Base-by-base conservation (phyloP, 1,284 basidiomycete genomes). In the Leccinum ponderosum region DNA sequence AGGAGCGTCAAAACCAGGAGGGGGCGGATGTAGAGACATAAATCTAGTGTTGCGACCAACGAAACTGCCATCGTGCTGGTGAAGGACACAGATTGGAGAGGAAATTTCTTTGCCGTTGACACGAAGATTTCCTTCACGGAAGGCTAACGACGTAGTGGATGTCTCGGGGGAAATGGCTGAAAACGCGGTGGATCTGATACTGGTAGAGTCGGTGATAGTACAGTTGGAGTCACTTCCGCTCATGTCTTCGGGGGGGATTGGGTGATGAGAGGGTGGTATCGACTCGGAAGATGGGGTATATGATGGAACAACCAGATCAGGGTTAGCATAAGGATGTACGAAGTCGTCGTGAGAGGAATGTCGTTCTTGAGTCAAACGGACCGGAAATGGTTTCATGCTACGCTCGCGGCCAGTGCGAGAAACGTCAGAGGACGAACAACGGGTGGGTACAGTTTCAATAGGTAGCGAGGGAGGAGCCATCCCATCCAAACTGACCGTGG, bases 281-380 rank as follows among this genome's bases (percentile, higher is more conserved):
- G 67, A 63, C 51, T 71, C 69, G 25, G 76, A 74, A 52, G 75
- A 69, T 29, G 76, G 69, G 54, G 76, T 76, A 57, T 81, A 76
- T 55, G 68, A 42, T 20, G 42, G 17, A 61, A 75, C 65, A 52
- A 79, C 76, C 61, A 87, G 76, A 62, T 90, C 87, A 6, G 90
- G 89, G 66, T 91, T 90, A 57, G 90, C 90, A 69, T 91, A 92
- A 42, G 90, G 90, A 74, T 91, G 89, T 44, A 80, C 69, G 54
- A 72, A 77, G 6, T 66, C 68, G 29, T 69, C 62, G 8, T 48
- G 62, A 54, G 52, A 62, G 47, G 64, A 57, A 42, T 55, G 59
- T 39, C 73, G 73, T 56, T 80, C 77, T 58, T 76, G 70, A 35
- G 65, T 62, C 35, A 71, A 70, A 59, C 51, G 55, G 17, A 58